Conservation (phyloP, 2,329 filamentous ascomycete genomes). For the Colletotrichum australisinense region DNA sequence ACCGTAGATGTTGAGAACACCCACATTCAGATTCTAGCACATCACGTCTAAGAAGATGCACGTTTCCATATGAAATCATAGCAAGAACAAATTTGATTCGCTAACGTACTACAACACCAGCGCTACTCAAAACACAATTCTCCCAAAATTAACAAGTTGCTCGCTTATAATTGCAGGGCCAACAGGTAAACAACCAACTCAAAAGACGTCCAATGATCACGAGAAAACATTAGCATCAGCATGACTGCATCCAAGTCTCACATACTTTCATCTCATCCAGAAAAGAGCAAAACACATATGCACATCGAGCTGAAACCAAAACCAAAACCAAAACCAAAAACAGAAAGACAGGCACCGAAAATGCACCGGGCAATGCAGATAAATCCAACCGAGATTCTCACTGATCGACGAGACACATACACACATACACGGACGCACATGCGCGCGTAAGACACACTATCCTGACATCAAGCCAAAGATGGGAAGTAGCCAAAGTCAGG, state of each 20-base stretch:
- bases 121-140: not conserved
- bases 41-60: too few relatives aligned
- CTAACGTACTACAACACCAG: not conserved
- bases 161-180: not conserved
- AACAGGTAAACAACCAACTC: not conserved
- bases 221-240: not conserved
- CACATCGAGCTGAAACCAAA: not conserved
- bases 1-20: too few relatives aligned
- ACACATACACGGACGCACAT: not conserved
- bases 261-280: not conserved
- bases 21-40: too few relatives aligned
- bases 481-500: not conserved
- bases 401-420: not conserved
- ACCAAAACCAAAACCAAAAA: not conserved
- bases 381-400: not conserved
- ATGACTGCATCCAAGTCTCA: not conserved
- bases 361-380: constrained; percentile 1
- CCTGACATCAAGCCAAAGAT: not conserved
- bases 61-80: not conserved
- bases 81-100: not conserved
- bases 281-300: not conserved
- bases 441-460: not conserved
- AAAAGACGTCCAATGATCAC: not conserved
- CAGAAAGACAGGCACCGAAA: not conserved
- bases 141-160: not conserved